Base-by-base conservation (phyloP, 352 stramenopile genomes). In the Stephanocyclus meneghinianus region DNA sequence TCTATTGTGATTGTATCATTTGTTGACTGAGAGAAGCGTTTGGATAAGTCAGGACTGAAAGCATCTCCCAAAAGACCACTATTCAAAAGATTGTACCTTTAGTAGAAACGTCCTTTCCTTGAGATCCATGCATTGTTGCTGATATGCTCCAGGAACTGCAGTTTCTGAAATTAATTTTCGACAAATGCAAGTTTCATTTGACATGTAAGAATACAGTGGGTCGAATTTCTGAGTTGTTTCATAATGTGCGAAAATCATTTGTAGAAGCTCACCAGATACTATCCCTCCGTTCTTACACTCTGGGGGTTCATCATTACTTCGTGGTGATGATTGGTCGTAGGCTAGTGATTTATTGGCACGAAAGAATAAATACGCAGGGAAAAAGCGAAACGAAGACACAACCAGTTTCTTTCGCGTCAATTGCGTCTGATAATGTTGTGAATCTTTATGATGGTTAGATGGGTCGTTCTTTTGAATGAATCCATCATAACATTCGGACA, bases 61-160 rank as follows among this genome's bases (percentile, higher is more conserved):
- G 11, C 29, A 42, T 32, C 3, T 16, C 10, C 13, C 16, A 30
- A 45, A 15, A 67, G 21, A n/a, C 6, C 60, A 56, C 10, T 42
- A 56, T n/a, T 56, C 7, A 32, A 35, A 45, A 62, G 13, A 5
- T 45, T 16, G 26, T 71, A 60, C 62, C 62, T 71, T 47, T 32
- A 89, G 53, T 11, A 73, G 59, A 53, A 90, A 76, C 15, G 15
- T 71, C 40, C 85, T 61, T 30, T 75, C 32, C 3, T 62, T 32
- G 16, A 88, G 64, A 50, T 45, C 65, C 81, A 90, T 89, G 60
- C 85, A 90, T n/a, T 74, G 26, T 50, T 88, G 74, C 57, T 84
- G 76, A 60, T 91, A 91, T 15, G 85, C 85, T 55, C 85, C 85
- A 16, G 85, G 81, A 29, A 91, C 71, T 47, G 72, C 67, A 60